Conservation (phyloP, 1,284 basidiomycete genomes). For the Heterobasidion occidentale region DNA sequence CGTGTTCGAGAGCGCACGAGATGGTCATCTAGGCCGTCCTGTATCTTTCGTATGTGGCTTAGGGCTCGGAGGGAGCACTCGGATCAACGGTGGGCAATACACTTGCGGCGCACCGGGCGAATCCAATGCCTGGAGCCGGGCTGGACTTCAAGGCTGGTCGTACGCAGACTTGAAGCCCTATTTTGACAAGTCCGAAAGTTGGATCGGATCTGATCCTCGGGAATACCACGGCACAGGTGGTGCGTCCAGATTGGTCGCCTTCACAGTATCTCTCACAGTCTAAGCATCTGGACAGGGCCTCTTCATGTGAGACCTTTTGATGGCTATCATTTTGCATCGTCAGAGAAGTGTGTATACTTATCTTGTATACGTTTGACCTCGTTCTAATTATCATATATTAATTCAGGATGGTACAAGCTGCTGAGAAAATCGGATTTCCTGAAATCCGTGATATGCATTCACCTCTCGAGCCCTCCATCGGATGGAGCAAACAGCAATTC, state of each 20-base stretch:
- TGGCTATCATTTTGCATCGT: not conserved
- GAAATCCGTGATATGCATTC: conserved; percentile 4
- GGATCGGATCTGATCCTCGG: not conserved
- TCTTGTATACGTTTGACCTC: not conserved
- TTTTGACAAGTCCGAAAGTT: conserved; percentile 3
- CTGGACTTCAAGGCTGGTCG: not conserved
- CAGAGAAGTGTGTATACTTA: not conserved
- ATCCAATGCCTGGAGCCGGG: conserved; percentile 4
- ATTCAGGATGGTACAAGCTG: conserved; percentile 1
- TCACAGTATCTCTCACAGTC: not conserved
- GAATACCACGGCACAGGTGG: conserved; percentile 4
- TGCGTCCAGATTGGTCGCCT: not conserved
- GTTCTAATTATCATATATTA: not conserved
- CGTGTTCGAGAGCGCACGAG: conserved; percentile 1
- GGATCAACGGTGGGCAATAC: conserved; percentile 5
- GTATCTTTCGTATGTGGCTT: conserved; percentile 1
- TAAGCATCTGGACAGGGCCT: not conserved
- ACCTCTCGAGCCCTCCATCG: conserved; percentile 1
- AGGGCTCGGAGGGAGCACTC: conserved; percentile 3
- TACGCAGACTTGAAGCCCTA: conserved; percentile 4
- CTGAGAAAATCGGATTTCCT: conserved; percentile 1
- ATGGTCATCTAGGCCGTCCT: conserved; percentile 2
- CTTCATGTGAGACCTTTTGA: conserved; percentile 1
- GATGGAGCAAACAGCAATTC: conserved; percentile 5
- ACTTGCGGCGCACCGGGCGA: conserved; percentile 3